phyloP scores from a whole-genome alignment of 2,329 filamentous ascomycete species.

The Colletotrichum sp. region DNA sequence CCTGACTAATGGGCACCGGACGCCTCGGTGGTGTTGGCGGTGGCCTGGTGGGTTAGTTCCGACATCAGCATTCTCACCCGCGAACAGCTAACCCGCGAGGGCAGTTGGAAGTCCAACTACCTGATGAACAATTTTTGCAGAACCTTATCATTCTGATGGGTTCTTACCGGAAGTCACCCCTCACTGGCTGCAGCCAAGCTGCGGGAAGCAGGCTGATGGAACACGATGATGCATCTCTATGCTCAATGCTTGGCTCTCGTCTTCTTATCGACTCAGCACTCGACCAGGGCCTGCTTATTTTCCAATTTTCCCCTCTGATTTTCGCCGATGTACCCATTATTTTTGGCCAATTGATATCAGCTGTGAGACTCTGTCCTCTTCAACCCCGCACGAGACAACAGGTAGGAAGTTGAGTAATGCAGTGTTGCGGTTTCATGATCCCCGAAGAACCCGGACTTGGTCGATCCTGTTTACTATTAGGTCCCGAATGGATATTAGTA shows the following conservation, averaged over 20 bases:
- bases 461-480: background rate
- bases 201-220: background rate
- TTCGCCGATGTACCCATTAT: background rate
- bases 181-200: background rate
- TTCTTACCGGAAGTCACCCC: background rate
- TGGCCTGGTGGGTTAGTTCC: background rate
- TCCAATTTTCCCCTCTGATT: background rate
- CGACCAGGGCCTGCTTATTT: background rate
- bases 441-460: background rate
- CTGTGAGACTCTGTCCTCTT: background rate
- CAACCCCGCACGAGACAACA: background rate
- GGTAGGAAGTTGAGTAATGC: background rate
- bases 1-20: background rate
- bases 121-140: background rate
- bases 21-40: background rate
- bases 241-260: background rate
- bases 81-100: background rate
- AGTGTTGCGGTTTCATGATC: background rate
- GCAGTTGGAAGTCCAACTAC: background rate
- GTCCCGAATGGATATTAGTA: background rate
- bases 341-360: background rate
- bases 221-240: background rate
- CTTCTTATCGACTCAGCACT: background rate
- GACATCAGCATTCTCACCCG: background rate
- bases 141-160: background rate